A percentile compares a stretch with the other conserved stretches of the same genome.
Conservation (phyloP, 2,329 filamentous ascomycete species). For the Hymenoscyphus repandus region DNA sequence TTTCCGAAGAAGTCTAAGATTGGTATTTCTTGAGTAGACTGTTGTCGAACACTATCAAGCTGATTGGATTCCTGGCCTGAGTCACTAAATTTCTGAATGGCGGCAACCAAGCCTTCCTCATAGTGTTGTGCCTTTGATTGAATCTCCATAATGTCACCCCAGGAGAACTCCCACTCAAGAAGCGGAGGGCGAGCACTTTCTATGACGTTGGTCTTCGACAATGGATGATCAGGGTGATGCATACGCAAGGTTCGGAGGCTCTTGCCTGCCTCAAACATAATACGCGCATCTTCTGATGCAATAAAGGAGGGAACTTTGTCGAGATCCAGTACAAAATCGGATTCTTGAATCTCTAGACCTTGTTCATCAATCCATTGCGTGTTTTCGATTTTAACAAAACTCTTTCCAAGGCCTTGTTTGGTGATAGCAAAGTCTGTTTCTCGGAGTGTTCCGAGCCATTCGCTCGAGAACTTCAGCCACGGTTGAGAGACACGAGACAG, state of each 20-base stretch:
- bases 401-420: constrained; percentile 42
- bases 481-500: constrained; percentile 57
- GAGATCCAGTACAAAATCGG: constrained; percentile 58
- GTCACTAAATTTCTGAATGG: constrained; percentile 27
- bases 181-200: constrained; percentile 45
- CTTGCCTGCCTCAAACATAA: constrained; percentile 74
- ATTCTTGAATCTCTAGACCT: constrained; percentile 50
- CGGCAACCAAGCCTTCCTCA: constrained; percentile 37
- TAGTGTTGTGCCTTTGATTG: constrained; percentile 54
- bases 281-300: constrained; percentile 59
- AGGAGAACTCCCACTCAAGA: constrained; percentile 66
- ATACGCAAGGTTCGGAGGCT: constrained; percentile 68
- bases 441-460: constrained; percentile 67
- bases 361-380: constrained; percentile 53
- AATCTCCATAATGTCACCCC: constrained; percentile 62
- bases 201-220: constrained; percentile 50
- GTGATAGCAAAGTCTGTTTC: constrained; percentile 51
- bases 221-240: constrained; percentile 66
- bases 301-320: constrained; percentile 68
- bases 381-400: constrained; percentile 56
- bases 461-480: constrained; percentile 62
- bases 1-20: constrained; percentile 43
- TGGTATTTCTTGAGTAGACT: not conserved
- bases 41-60: not conserved
- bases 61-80: not conserved